phyloP scores from a whole-genome alignment of 176 grass and related monocot species.

The Oryza coarctata region DNA sequence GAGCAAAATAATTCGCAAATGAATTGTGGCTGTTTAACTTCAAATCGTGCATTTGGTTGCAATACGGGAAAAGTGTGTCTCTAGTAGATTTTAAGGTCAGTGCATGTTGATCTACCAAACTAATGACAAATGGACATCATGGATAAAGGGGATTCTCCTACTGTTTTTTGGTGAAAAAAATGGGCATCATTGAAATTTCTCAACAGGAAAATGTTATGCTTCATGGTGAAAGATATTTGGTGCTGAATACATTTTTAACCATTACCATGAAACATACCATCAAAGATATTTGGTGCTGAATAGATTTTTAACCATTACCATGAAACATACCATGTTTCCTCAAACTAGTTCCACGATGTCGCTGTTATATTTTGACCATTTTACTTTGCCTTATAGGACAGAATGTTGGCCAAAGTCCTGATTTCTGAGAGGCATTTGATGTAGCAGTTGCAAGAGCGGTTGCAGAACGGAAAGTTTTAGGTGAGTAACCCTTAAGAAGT shows the following conservation, averaged over 20 bases:
- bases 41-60: not conserved
- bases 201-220: not conserved
- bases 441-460: slow-evolving; percentile 84
- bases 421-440: slow-evolving; percentile 79
- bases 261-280: not conserved
- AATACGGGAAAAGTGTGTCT: not conserved
- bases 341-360: not conserved
- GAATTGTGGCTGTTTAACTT: not conserved
- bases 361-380: slow-evolving; percentile 25
- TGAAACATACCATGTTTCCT: not conserved
- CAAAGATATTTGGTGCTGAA: not conserved
- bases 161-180: not conserved
- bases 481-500: slow-evolving; percentile 40
- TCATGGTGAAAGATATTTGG: not conserved
- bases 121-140: not conserved
- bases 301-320: not conserved
- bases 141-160: not conserved
- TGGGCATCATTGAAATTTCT: not conserved
- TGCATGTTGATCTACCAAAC: not conserved
- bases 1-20: not conserved
- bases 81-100: not conserved
- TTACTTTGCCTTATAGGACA: slow-evolving; percentile 72
- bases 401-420: slow-evolving; percentile 70
- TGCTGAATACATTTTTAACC: not conserved
- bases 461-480: slow-evolving; percentile 85